Percentiles rank a stretch among this genome's conserved stretches.
Evolutionary conservation across 768 basidiomycete genomes (phyloP).

Genomic region (Fomitopsis serialis): DNA sequence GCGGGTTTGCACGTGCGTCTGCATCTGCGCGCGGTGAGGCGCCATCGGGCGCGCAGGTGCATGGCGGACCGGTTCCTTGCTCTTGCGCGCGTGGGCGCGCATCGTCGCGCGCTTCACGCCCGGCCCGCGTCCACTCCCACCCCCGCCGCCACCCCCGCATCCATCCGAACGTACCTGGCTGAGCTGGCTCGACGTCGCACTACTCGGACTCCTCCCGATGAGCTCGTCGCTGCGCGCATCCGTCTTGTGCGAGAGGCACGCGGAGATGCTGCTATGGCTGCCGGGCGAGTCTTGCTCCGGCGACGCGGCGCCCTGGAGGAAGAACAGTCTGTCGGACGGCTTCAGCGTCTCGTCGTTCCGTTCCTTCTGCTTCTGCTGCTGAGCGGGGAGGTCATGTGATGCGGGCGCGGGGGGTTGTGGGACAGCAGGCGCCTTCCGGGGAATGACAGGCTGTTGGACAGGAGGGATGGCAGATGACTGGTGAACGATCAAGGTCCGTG

Average conservation of each 20-base stretch:
- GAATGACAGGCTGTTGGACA: neutral
- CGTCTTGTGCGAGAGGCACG: constrained; percentile 11
- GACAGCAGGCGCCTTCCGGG: neutral
- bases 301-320: constrained; percentile 35
- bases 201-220: constrained; percentile 23
- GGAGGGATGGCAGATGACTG: constrained; percentile 3
- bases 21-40: constrained; percentile 22
- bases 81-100: constrained; percentile 23
- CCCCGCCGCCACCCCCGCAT: constrained; percentile 12
- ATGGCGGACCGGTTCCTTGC: constrained; percentile 27
- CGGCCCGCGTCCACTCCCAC: constrained; percentile 3
- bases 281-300: constrained; percentile 35
- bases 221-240: constrained; percentile 2
- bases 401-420: constrained; percentile 2
- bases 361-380: constrained; percentile 2
- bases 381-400: neutral
- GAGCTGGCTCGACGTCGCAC: constrained; percentile 29
- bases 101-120: constrained; percentile 13
- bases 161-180: constrained; percentile 18
- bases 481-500: constrained; percentile 12
- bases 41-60: constrained; percentile 18
- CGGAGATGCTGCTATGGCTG: neutral
- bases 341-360: constrained; percentile 27
- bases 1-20: constrained; percentile 19
- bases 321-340: constrained; percentile 36